Evolutionary conservation across 495 filamentous ascomycete genomes (phyloP), one percentile per base, ranked within the genome.

Genomic region (Astrothelium subdiscretum): DNA sequence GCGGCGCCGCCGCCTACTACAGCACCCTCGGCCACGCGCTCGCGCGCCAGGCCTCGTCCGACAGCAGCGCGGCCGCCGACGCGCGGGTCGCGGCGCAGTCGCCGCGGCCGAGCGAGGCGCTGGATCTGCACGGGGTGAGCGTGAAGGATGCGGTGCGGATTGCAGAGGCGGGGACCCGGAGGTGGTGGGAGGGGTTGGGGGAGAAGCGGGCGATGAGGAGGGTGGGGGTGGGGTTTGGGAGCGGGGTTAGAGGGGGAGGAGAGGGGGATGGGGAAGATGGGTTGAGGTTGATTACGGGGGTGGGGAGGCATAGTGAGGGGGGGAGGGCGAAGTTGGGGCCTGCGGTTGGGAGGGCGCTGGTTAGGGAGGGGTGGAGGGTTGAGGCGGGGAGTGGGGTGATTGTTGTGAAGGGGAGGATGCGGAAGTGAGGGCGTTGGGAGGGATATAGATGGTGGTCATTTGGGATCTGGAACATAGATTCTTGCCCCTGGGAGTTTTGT

Each of bases 51-150:
- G 76, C 78, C 0, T 78, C 76, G 62, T 70, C 68, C 10, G 63
- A 63, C 13, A 63, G 48, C 26, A 64, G 65, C 3, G 62, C 67
- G 1, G 71, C 71, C 20, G 67, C 73, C 13, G 73, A 74, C 57
- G 65, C 67, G 58, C 68, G 75, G 20, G 90, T 90, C 1, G 75
- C 81, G 3, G 65, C 69, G 1, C 83, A 89, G 63, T 89, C 84
- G 51, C 80, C 76, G 1, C 59, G 69, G 2, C 74, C 72, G 63
- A 31, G 3, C 57, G 64, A 18, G n/a, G 73, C 70, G 65, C 73
- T 95, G 11, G 91, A 98, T 75, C 76, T 98, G 27, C 94, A 98
- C 69, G 91, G 91, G 12, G 82, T 95, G 15, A 85, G 78, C 26
- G 92, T 97, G 1, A 73, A 82, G 40, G 87, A 96, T 71, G 92